Evolutionary conservation across 2,329 filamentous ascomycete species (phyloP), one percentile per base, ranked within the genome.

Genomic region (Parastagonospora avenae): DNA sequence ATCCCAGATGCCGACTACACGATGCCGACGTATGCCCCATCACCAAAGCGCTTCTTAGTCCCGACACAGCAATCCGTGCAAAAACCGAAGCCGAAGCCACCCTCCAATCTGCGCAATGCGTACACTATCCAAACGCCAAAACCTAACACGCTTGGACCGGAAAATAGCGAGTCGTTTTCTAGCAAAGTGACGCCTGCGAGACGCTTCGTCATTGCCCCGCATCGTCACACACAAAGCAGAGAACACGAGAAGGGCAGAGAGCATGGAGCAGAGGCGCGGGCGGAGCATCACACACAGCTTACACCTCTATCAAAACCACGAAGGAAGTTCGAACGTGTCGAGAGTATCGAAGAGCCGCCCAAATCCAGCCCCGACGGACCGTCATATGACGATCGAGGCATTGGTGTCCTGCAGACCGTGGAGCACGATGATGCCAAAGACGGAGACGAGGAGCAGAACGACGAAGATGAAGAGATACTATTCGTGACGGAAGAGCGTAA

Each of bases 31-130:
- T 51, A 67, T 31, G 66, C 62, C 9, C 69, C 67, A 47, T 71
- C 68, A 49, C 68, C 69, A 46, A 67, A 70, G 59, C 66, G 70
- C 55, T 72, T 71, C 65, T 38, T 68, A 55, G 60, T 64, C 9
- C 59, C 56, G n/a, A 53, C 48, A 15, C 39, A 59, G 12, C 51
- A 49, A 11, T 48, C 60, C 2, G 53, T 54, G 16, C 59, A 59
- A 31, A 64, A 60, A 28, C 16, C 55, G 1, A 63, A 55, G 27
- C 38, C 50, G 16, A 69, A 66, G 40, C 62, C 64, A 9, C 59
- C 41, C 12, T 66, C 67, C 2, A 50, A 47, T 27, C 58, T 70
- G n/a, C 63, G 63, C 27, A 58, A 70, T 50, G 50, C 39, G 12
- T 39, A 63, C 42, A 36, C 51, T 16, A 42, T 57, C 12, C 62